Base-by-base conservation (phyloP, 352 stramenopile genomes). In the Phytopythium chamaehyphon region DNA sequence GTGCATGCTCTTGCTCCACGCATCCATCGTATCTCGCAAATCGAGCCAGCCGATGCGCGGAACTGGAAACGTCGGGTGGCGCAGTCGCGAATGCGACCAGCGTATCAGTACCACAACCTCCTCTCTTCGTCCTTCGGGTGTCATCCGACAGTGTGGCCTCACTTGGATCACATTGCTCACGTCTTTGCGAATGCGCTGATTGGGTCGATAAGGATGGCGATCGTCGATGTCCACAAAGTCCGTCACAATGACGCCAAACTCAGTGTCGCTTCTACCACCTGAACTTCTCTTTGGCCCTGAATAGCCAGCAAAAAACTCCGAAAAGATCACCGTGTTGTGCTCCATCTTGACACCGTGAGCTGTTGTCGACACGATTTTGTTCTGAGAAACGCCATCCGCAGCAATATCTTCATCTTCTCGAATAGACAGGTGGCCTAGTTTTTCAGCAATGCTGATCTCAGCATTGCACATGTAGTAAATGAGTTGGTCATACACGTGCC, bases 391-490 rank as follows among this genome's bases (percentile, higher is more conserved):
- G 1, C 58, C 62, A 36, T 63, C 65, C 23, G 39, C 61, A 5
- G 51, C 61, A 1, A 46, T 57, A 38, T 74, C 62, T 38, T 74
- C 65, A 28, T 74, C 65, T 28, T 74, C 65, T 9, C 65, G 65
- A 42, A 74, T 71, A 26, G 65, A 71, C 50, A 74, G 64, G 35
- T 68, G 52, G 14, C 65, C 65, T 16, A 71, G 19, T 21, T 62
- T 68, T 42, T 74, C 65, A 23, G 64, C 74, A 19, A 75, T 66
- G 28, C 53, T 75, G 47, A 75, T 77, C 51, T 77, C 64, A 35
- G 67, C 54, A 38, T 75, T 74, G 21, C 60, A 64, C 49, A 74
- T 53, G 37, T 65, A 69, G 40, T 62, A 54, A 14, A 63, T 46
- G 26, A 75, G 37, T 39, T 62, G 62, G 46, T 74, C 68, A 24